phyloP scores from a whole-genome alignment of 371 early-diverging fungal species.

The Circinella umbellata region DNA sequence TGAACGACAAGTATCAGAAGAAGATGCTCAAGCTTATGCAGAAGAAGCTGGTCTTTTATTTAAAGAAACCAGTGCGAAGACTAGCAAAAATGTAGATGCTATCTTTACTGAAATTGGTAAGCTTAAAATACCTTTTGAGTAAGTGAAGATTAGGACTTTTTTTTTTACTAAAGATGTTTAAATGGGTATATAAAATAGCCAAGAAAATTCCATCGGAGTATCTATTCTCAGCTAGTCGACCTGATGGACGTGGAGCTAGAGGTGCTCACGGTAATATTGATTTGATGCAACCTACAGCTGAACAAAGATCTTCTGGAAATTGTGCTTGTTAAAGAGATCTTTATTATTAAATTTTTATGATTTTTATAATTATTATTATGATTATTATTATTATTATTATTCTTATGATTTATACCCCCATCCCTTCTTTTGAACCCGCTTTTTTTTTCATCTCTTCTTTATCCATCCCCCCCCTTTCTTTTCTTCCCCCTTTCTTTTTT shows the following conservation, averaged over 20 bases:
- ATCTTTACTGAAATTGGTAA: constrained; percentile 69
- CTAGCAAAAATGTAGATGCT: constrained; percentile 78
- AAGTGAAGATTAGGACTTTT: neutral
- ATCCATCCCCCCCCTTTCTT: too few species aligned
- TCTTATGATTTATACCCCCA: neutral
- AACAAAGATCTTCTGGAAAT: constrained; percentile 1
- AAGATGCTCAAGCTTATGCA: constrained; percentile 86
- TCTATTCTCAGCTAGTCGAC: constrained; percentile 6
- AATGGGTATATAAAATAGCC: constrained; percentile 14
- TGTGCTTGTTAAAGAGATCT: constrained; percentile 18
- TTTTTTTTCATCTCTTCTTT: neutral
- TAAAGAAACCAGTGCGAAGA: constrained; percentile 90
- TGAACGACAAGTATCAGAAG: constrained; percentile 65
- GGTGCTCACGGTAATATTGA: constrained; percentile 65
- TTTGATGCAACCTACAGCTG: constrained; percentile 55
- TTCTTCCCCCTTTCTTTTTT: neutral
- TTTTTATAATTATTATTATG: neutral
- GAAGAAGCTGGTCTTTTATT: constrained; percentile 80
- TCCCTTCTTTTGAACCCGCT: constrained; percentile 1
- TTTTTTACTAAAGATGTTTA: too few species aligned
- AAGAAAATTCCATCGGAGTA: constrained; percentile 25
- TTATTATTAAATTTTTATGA: too few species aligned
- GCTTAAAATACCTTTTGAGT: too few species aligned
- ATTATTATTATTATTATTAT: too few species aligned
- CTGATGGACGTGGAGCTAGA: constrained; percentile 19